phyloP scores from a whole-genome alignment of 306 rosid genomes.

The Lathyrus tuberosus region DNA sequence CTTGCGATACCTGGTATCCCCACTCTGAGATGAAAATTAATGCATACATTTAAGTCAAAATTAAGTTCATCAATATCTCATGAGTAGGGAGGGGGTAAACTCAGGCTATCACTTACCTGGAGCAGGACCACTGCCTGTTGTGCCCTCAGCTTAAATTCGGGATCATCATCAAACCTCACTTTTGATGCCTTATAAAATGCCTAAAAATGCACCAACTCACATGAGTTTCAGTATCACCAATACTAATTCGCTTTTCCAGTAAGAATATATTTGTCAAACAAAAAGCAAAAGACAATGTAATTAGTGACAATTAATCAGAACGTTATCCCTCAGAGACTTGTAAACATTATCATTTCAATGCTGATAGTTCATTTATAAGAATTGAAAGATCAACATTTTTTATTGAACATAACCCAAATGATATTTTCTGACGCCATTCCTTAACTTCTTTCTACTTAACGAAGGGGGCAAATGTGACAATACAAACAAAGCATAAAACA shows the following conservation, averaged over 20 bases:
- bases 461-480: not conserved
- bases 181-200: constrained; percentile 88
- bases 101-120: constrained; percentile 58
- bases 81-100: constrained; percentile 8
- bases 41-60: constrained; percentile 19
- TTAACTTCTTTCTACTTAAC: constrained; percentile 20
- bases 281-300: constrained; percentile 20
- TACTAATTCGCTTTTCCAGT: constrained; percentile 22
- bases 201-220: constrained; percentile 45
- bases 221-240: constrained; percentile 32
- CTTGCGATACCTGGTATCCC: constrained; percentile 65
- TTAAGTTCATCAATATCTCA: constrained; percentile 1
- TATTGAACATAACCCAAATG: constrained; percentile 22
- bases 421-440: not conserved
- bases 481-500: not conserved
- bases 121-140: constrained; percentile 87
- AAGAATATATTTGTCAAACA: not conserved
- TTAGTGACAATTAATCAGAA: constrained; percentile 16
- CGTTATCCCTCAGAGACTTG: constrained; percentile 3
- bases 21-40: constrained; percentile 64
- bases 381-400: not conserved
- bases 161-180: constrained; percentile 78
- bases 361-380: constrained; percentile 20
- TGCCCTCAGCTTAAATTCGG: constrained; percentile 83
- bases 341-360: constrained; percentile 26